Evolutionary conservation across 129 eudicot genomes (phyloP), one percentile per base, ranked within the genome.

Genomic region (Apium graveolens): DNA sequence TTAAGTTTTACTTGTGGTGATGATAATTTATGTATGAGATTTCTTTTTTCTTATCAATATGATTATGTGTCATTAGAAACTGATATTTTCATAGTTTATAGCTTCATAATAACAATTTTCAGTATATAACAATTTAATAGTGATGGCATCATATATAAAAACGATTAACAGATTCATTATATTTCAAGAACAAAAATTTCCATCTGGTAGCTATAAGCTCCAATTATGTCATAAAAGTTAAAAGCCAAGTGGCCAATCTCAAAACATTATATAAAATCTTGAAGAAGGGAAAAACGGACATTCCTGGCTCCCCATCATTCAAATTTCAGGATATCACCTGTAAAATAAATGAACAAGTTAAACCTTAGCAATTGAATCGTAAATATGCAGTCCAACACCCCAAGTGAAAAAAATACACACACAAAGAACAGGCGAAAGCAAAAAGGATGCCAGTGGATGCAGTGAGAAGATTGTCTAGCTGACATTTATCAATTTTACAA

Each of bases 301-400:
- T 11, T 66, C 72, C 72, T 11, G 13, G 21, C 21, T 27, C 13
- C 38, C 41, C 0, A 20, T 66, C 41, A 66, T 66, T 24, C 7
- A 31, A 57, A 57, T n/a, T 57, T n/a, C 32, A 57, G 66, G 41
- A 66, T 14, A 31, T 66, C 73, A 66, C 73, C 73, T 66, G 73
- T 42, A 66, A 31, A 66, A 66, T 9, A 66, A 31, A 66, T 66
- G 7, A 66, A 29, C 8, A 66, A 14, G 9, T 66, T 10, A 10
- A 32, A 32, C 39, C 32, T 66, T 0, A 12, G 24, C 11, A 11
- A 32, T 29, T 66, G 38, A 14, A 66, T 31, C 18, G 5, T n/a
- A 66, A 5, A 66, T 66, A 31, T 34, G 41, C 32, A 29, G 41
- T 66, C 1, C 1, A 32, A 66, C 9, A 29, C 24, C 9, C 2